Percentiles rank a stretch among this genome's conserved stretches.
Evolutionary conservation across 1,139 yeast genomes (phyloP).

Genomic region (Zygosaccharomyces pseudobailii): DNA sequence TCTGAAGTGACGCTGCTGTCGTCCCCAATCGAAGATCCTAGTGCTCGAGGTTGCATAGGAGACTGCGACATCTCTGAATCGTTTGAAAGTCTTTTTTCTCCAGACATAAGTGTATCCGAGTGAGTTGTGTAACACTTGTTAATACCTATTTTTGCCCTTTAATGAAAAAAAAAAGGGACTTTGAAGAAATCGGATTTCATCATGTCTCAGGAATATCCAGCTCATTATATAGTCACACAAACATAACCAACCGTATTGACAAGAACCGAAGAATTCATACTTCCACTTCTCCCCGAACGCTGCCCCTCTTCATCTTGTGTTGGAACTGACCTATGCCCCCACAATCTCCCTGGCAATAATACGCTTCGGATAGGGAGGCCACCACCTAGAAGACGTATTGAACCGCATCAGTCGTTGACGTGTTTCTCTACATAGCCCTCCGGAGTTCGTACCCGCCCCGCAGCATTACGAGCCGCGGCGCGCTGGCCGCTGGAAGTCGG

Average conservation of each 20-base stretch:
- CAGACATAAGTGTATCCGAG: not conserved
- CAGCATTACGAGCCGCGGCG: slow-evolving; percentile 3
- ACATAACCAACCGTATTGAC: no score
- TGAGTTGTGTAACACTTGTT: no score
- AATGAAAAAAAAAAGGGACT: no score
- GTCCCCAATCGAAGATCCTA: not conserved
- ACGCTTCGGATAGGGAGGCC: no score
- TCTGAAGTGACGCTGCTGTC: not conserved
- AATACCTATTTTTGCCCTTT: no score
- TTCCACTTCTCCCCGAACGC: not conserved
- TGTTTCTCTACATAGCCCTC: not conserved
- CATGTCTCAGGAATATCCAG: not conserved
- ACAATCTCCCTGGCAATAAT: not conserved
- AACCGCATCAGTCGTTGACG: not conserved
- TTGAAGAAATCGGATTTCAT: no score
- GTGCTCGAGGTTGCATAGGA: not conserved
- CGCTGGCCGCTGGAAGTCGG: not conserved
- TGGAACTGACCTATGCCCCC: not conserved
- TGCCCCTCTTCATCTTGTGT: not conserved
- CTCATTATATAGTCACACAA: not conserved
- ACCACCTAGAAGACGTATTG: no score
- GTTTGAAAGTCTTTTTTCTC: not conserved
- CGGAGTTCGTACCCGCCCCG: slow-evolving; percentile 2
- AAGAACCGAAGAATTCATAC: no score
- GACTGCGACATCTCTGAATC: not conserved